Evolutionary conservation across 371 early-diverging fungal genomes (phyloP), one percentile per base, ranked within the genome.

Genomic region (Catenaria anguillulae): DNA sequence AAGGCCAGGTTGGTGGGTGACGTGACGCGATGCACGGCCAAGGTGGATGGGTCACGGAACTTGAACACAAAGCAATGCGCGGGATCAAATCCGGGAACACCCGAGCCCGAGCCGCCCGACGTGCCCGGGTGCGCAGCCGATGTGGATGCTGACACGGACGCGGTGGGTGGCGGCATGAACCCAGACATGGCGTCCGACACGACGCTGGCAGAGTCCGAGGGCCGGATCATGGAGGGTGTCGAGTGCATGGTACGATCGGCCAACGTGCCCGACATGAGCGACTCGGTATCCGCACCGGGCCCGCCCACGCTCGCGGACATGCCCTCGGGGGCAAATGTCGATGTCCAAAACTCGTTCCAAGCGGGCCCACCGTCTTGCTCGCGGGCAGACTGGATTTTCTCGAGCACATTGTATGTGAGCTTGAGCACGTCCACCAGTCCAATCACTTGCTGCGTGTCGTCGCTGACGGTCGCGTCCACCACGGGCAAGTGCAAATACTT

Each of bases 401-500:
- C 75, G 65, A 75, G 73, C 36, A 84, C 83, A 5, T 82, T 82
- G 65, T 87, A 87, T 26, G 94, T 93, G 61, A 97, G 73, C 61
- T 85, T 85, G 67, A 93, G 73, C 10, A 97, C 93, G 72, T 97
- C 94, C 3, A 94, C 90, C 64, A 94, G 76, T 37, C 97, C 95
- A 29, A 88, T 72, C 50, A 88, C 75, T n/a, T n/a, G n/a, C n/a
- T n/a, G n/a, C n/a, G n/a, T n/a, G n/a, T n/a, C n/a, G 62, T 80
- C 82, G 56, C 65, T 68, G 62, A 75, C 76, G 2, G 63, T n/a
- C 10, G 78, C 82, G 40, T 90, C 89, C 34, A 93, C 82, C 12
- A 97, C 92, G 0, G 97, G 97, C 58, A 97, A 76, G 70, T 97
- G 95, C 56, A 95, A 78, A 71, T 90, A 97, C 64, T 92, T 90